Base-by-base conservation (phyloP, 169 alveolate genomes). In the Fabrea salina region DNA sequence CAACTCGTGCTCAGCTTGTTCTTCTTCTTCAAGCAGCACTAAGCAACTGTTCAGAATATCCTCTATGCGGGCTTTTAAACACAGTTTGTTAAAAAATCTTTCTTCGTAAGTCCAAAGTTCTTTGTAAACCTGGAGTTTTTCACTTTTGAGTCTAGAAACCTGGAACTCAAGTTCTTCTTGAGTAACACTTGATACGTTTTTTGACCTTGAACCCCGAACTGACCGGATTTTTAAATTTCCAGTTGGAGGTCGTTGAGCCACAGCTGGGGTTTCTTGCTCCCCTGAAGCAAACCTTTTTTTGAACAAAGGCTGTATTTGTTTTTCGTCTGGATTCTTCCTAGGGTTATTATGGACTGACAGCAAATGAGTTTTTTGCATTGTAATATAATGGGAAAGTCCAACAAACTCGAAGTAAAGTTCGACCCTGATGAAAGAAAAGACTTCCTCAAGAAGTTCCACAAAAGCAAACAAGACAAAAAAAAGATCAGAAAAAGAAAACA, bases 361-460 rank as follows among this genome's bases (percentile, higher is more conserved):
- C 8, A 61, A 51, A 35, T 61, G 50, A 27, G 1, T 33, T 35
- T 61, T 61, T 61, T 61, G 74, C 74, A 61, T 61, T 32, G n/a
- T n/a, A n/a, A n/a, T n/a, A n/a, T n/a, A n/a, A n/a, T n/a, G n/a
- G n/a, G n/a, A n/a, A n/a, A n/a, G n/a, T n/a, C n/a, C n/a, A n/a
- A n/a, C n/a, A n/a, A n/a, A n/a, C n/a, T n/a, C n/a, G n/a, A n/a
- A n/a, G n/a, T n/a, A n/a, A n/a, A n/a, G n/a, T n/a, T n/a, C n/a
- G n/a, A n/a, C n/a, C n/a, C n/a, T n/a, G n/a, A n/a, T n/a, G n/a
- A n/a, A n/a, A n/a, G n/a, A n/a, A n/a, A n/a, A n/a, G n/a, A n/a
- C n/a, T n/a, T n/a, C n/a, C n/a, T n/a, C n/a, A n/a, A n/a, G n/a
- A n/a, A n/a, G n/a, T n/a, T n/a, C n/a, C n/a, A n/a, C n/a, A n/a